Evolutionary conservation across 352 stramenopile genomes (phyloP).

Genomic region (Aphanomyces invadans): DNA sequence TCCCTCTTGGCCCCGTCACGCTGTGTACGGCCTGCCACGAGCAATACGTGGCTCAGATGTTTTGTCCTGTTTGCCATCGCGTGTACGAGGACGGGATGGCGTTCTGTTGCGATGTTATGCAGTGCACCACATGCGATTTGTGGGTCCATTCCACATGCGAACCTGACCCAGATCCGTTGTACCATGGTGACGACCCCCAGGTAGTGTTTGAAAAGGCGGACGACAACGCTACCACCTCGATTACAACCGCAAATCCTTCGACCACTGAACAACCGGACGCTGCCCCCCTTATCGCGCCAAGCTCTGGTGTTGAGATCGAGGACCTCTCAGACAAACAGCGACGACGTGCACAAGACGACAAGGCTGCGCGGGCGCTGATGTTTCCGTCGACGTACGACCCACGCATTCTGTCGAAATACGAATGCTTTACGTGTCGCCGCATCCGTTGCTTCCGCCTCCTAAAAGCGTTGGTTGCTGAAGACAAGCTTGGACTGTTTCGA

Average conservation of each 20-base stretch:
- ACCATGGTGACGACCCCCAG: slow-evolving; percentile 28
- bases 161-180: slow-evolving; percentile 52
- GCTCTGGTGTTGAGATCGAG: too few species aligned
- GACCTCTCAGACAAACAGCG: slow-evolving; percentile 5
- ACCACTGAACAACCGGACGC: too few species aligned
- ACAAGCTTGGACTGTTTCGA: slow-evolving; percentile 89
- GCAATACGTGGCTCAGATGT: slow-evolving; percentile 58
- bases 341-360: slow-evolving; percentile 46
- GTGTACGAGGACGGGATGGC: slow-evolving; percentile 40
- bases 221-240: not conserved
- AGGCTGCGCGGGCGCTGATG: slow-evolving; percentile 40
- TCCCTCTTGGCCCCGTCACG: slow-evolving; percentile 50
- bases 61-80: slow-evolving; percentile 63
- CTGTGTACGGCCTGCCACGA: slow-evolving; percentile 56
- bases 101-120: slow-evolving; percentile 46
- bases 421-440: slow-evolving; percentile 77
- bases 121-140: slow-evolving; percentile 66
- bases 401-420: slow-evolving; percentile 67
- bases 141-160: slow-evolving; percentile 80
- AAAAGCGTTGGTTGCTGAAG: slow-evolving; percentile 49
- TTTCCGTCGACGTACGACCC: slow-evolving; percentile 65
- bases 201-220: not conserved
- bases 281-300: too few species aligned
- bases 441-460: slow-evolving; percentile 63
- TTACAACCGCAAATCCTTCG: not conserved